A percentile compares a stretch with the other conserved stretches of the same genome.
Conservation (phyloP, 1,139 yeast species). For the Maudiozyma humilis region DNA sequence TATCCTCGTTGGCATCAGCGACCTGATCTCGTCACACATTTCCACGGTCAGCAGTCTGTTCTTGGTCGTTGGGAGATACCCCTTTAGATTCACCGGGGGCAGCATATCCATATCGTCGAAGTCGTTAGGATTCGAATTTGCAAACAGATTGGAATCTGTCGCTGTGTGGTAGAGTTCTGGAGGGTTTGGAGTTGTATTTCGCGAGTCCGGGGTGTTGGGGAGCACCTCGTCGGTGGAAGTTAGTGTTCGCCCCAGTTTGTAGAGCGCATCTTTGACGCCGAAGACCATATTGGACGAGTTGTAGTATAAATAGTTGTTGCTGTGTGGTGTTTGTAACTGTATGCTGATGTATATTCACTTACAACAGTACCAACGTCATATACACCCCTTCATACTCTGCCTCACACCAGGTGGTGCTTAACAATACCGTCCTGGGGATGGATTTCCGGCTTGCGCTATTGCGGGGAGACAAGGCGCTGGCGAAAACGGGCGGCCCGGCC, state of each 20-base stretch:
- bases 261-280: constrained; percentile 10
- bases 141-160: background rate
- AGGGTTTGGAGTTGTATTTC: background rate
- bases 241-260: constrained; percentile 7
- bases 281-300: constrained; percentile 7
- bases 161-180: background rate
- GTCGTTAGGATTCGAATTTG: background rate
- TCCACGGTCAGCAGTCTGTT: constrained; percentile 49
- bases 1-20: constrained; percentile 64
- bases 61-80: constrained; percentile 51
- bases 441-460: no score
- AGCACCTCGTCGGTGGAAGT: constrained; percentile 4
- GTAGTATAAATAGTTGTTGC: no score
- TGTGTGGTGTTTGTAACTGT: background rate
- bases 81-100: constrained; percentile 43
- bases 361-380: no score
- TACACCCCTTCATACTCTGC: no score
- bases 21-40: constrained; percentile 67
- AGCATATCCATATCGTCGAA: constrained; percentile 32
- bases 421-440: no score
- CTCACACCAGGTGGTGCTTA: no score
- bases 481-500: no score
- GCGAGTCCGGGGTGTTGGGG: background rate
- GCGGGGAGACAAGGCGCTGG: no score
- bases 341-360: no score